These are phyloP conservation scores for Spinellus fusiger DNA, from an alignment of 192 early-diverging fungal species.

Conservation along the genomic window DNA sequence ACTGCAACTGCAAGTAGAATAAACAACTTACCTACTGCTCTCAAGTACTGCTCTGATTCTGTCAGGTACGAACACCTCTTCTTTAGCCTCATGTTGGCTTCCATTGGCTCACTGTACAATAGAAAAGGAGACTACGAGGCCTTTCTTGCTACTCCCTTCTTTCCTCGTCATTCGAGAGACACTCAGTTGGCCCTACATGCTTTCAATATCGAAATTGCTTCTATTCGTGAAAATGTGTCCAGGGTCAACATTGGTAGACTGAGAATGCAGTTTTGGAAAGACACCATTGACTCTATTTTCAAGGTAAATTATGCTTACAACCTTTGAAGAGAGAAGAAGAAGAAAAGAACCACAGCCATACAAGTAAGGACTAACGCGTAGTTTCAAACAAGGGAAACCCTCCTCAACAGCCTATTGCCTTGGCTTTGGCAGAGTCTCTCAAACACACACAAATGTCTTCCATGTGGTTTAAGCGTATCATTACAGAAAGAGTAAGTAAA, in stretches of 20 bases:
- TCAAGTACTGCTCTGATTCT: background rate
- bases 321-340: background rate
- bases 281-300: constrained; percentile 65
- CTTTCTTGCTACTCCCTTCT: constrained; percentile 75
- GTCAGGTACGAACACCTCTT: background rate
- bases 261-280: constrained; percentile 87
- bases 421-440: constrained; percentile 59
- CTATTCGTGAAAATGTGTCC: constrained; percentile 66
- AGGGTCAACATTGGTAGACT: constrained; percentile 65
- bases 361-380: background rate
- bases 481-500: constrained; percentile 53
- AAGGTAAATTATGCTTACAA: constrained; percentile 42
- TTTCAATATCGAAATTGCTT: constrained; percentile 85
- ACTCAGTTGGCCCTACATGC: constrained; percentile 77
- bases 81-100: background rate
- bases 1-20: too few species aligned
- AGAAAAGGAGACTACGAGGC: constrained; percentile 70
- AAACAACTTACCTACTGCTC: background rate
- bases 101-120: background rate
- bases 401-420: constrained; percentile 70
- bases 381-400: constrained; percentile 50
- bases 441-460: constrained; percentile 52
- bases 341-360: background rate
- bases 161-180: constrained; percentile 56
- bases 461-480: constrained; percentile 76